Evolutionary conservation across 768 basidiomycete species (phyloP), one percentile per base, ranked within the genome.

Genomic region (Podaxis sp.): DNA sequence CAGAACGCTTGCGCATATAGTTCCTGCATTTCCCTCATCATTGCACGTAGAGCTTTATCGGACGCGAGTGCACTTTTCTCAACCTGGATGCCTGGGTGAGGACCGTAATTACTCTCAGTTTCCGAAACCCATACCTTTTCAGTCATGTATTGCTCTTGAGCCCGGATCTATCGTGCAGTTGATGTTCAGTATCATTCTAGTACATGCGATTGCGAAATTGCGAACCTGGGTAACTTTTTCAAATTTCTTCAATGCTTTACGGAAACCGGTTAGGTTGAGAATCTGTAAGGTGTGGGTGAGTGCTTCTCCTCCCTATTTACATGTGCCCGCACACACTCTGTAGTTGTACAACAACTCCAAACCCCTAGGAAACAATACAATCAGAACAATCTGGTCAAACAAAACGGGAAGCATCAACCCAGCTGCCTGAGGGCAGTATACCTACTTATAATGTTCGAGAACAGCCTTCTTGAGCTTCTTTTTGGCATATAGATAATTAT

Each of bases 291-390:
- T 15, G 59, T 33, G 33, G 36, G 43, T 41, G 24, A 11, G 41
- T 4, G 2, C 57, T 25, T 50, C 49, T 13, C 11, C 6, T 12
- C 1, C 1, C 15, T n/a, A 4, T 15, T 0, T 55, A 27, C 13
- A 19, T 47, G 33, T 15, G 3, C 7, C 7, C 46, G 37, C 2
- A 71, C 84, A 15, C 70, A 94, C 94, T 36, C 94, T 83, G 73
- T 96, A 99, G 70, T 93, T 93, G 67, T 94, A 91, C 64, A 99
- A 78, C 56, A 89, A 76, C 70, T 96, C 94, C 22, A 97, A 77
- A 9, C 84, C 89, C 17, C 93, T 91, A 68, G 13, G 25, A 25
- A 46, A 52, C 55, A 33, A 38, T 53, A 24, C 57, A 25, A 15
- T 50, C 9, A 53, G 50, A 5, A 43, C 8, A 33, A 29, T 9